Percentiles rank a stretch among this genome's conserved stretches.
Conservation (phyloP, 1,139 yeast genomes). For the Hyphopichia buzzinii region DNA sequence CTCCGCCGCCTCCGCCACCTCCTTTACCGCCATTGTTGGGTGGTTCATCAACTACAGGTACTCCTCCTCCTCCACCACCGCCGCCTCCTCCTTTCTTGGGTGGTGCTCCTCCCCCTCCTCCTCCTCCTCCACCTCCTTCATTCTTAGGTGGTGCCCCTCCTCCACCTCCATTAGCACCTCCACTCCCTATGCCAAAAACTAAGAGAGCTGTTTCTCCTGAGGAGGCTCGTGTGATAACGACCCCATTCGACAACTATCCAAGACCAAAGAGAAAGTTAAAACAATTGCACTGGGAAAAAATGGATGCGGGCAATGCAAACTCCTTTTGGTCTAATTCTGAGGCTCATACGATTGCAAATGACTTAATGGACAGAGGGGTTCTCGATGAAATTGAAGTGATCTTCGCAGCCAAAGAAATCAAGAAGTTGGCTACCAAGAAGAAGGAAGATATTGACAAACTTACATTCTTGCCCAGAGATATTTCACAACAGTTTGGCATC, state of each 20-base stretch:
- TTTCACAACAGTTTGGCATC: constrained; percentile 78
- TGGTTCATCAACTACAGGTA: constrained; percentile 16
- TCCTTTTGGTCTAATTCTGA: constrained; percentile 61
- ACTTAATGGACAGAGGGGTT: constrained; percentile 65
- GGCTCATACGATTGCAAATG: constrained; percentile 50
- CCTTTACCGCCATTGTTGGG: constrained; percentile 35
- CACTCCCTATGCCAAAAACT: constrained; percentile 9
- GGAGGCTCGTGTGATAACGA: constrained; percentile 10
- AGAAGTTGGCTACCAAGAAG: constrained; percentile 48
- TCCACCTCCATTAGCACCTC: constrained; percentile 23
- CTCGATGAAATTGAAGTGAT: constrained; percentile 71
- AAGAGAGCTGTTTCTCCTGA: constrained; percentile 8
- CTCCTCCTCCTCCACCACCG: constrained; percentile 19
- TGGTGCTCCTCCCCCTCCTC: constrained; percentile 22
- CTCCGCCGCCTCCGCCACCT: constrained; percentile 27
- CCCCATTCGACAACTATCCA: constrained; percentile 60
- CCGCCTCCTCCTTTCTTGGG: constrained; percentile 18
- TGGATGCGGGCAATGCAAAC: constrained; percentile 54
- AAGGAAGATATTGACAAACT: constrained; percentile 51
- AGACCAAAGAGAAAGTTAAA: constrained; percentile 77
- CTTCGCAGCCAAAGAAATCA: constrained; percentile 78
- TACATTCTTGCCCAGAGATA: constrained; percentile 63
- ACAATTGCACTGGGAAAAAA: constrained; percentile 82
- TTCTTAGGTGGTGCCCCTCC: constrained; percentile 8
- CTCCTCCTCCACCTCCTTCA: constrained; percentile 23